Percentiles rank a stretch among this genome's conserved stretches.
Evolutionary conservation across 164 flowering plant species (phyloP).

Genomic region (Vitis labrusca): DNA sequence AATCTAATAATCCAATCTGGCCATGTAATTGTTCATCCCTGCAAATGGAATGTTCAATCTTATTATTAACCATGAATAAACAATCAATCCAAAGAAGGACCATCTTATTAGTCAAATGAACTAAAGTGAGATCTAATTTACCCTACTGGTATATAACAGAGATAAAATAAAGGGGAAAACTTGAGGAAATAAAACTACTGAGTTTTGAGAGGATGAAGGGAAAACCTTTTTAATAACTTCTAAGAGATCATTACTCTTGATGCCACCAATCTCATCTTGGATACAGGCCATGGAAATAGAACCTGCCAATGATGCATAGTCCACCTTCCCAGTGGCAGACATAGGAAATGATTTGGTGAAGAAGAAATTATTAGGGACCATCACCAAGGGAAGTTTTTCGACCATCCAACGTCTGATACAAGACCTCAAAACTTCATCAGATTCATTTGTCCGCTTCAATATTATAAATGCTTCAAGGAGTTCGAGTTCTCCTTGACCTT

Average conservation of each 20-base stretch:
- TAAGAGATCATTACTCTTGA: slow-evolving; percentile 26
- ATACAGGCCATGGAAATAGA: slow-evolving; percentile 11
- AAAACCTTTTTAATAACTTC: slow-evolving; percentile 60
- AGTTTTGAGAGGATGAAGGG: slow-evolving; percentile 2
- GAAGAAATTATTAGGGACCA: slow-evolving; percentile 58
- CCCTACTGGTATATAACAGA: not conserved
- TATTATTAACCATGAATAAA: too few relatives aligned
- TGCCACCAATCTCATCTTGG: slow-evolving; percentile 19
- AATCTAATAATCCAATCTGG: not conserved
- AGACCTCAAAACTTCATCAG: slow-evolving; percentile 26
- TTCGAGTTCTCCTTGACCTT: slow-evolving; percentile 35
- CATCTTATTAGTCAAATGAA: too few relatives aligned
- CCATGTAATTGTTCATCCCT: not conserved
- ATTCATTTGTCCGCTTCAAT: slow-evolving; percentile 26
- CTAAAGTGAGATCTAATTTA: too few relatives aligned
- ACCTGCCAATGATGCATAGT: slow-evolving; percentile 48
- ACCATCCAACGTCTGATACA: slow-evolving; percentile 65
- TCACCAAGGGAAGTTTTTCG: slow-evolving; percentile 50
- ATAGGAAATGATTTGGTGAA: slow-evolving; percentile 58
- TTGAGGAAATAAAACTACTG: not conserved
- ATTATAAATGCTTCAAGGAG: slow-evolving; percentile 61
- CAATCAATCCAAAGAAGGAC: too few relatives aligned
- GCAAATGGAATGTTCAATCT: not conserved
- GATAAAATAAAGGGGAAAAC: not conserved
- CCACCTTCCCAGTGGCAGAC: slow-evolving; percentile 80